Evolutionary conservation across 345 rosid species (phyloP).

Genomic region (Populus nigra): DNA sequence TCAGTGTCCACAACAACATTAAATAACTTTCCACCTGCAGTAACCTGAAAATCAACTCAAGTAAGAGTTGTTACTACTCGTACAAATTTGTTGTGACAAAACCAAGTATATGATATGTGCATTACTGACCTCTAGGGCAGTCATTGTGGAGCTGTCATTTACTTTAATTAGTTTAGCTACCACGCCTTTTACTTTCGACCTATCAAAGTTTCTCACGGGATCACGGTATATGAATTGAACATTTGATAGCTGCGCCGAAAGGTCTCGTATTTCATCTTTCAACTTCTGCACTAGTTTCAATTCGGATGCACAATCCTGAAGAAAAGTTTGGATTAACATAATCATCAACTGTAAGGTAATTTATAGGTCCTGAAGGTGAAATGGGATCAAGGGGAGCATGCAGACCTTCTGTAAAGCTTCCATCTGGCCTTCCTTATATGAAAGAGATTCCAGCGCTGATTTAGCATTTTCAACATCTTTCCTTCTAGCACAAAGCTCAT

Average conservation of each 20-base stretch:
- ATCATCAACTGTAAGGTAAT: slow-evolving; percentile 17
- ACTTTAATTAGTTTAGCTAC: slow-evolving; percentile 89
- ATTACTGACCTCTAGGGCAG: slow-evolving; percentile 79
- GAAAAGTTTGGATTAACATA: slow-evolving; percentile 8
- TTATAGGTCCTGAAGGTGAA: slow-evolving; percentile 3
- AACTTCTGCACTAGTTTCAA: slow-evolving; percentile 66
- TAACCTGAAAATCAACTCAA: slow-evolving; percentile 52
- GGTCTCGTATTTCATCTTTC: slow-evolving; percentile 70
- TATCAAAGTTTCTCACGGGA: slow-evolving; percentile 80
- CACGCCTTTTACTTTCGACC: slow-evolving; percentile 94
- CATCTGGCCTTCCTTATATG: slow-evolving; percentile 74
- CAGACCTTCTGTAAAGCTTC: slow-evolving; percentile 84
- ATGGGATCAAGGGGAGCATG: slow-evolving; percentile 4
- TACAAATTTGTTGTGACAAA: neutral
- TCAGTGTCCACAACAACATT: slow-evolving; percentile 93
- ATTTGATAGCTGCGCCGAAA: slow-evolving; percentile 72
- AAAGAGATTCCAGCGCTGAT: slow-evolving; percentile 57
- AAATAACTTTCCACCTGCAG: slow-evolving; percentile 86
- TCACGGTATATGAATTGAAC: slow-evolving; percentile 82
- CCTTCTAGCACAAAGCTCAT: slow-evolving; percentile 61
- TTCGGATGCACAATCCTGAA: slow-evolving; percentile 72
- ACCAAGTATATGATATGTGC: neutral
- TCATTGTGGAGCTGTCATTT: slow-evolving; percentile 75
- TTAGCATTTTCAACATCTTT: slow-evolving; percentile 63
- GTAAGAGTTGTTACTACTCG: slow-evolving; percentile 13